Base-by-base conservation (phyloP, 2,329 filamentous ascomycete species). In the Dendrostoma leiphaemia region DNA sequence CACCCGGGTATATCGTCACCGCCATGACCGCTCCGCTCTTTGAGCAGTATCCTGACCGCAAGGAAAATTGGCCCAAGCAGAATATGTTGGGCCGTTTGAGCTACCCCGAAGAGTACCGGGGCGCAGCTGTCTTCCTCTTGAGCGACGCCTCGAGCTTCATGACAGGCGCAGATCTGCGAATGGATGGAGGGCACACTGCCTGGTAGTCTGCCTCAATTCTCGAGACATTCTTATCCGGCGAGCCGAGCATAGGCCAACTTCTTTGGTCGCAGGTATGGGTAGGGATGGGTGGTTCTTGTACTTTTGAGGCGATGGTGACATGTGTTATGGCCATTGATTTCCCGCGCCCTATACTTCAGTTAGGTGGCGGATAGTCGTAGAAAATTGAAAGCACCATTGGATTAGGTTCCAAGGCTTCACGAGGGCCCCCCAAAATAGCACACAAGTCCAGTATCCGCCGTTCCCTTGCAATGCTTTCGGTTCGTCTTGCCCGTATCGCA, bases 1-100 rank as follows among this genome's bases (percentile, higher is more conserved):
- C 86, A 19, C 89, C 90, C 0, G 89, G 90, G 8, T 91, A 91
- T 67, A 90, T 91, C 64, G 81, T 88, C 21, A 91, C 89, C 2
- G 83, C 87, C 21, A 96, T 96, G 91, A 89, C 93, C 1, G 83
- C 90, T 67, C 81, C 83, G 54, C 80, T 96, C 29, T 94, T 96
- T 64, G 79, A 85, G 60, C 79, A 88, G 59, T 89, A 83, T 61
- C 91, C 91, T 0, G 88, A 91, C 64, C 77, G 82, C 50, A 74
- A 74, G 58, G 70, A 69, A 24, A 80, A 85, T 57, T 96, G 91
- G 91, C 83, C 89, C 15, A 86, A 80, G 63, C 86, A 93, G 71
- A 96, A 95, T 71, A 94, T 96, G 90, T 77, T 96, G 50, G 84
- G 81, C 26, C 79, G 84, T 31, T 74, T 91, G 56, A 88, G 85